Conservation (phyloP, 2,329 filamentous ascomycete genomes). For the Sarocladium strictum region DNA sequence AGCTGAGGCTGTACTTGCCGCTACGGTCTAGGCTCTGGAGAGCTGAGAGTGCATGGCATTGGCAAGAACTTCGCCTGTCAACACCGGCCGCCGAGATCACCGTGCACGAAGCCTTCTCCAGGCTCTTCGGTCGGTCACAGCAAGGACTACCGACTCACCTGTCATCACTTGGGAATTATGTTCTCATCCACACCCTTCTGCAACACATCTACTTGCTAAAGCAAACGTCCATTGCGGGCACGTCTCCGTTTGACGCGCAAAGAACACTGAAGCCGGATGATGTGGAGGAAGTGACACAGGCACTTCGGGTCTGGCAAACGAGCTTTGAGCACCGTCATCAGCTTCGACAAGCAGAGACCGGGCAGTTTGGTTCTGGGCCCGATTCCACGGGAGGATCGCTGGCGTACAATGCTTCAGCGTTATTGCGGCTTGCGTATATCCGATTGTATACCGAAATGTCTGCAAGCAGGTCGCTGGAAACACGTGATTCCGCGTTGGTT, state of each 20-base stretch:
- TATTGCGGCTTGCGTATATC: constrained; percentile 57
- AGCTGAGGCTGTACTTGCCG: constrained; percentile 50
- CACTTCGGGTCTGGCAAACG: constrained; percentile 51
- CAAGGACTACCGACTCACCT: constrained; percentile 43
- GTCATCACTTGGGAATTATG: constrained; percentile 61
- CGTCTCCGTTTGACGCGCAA: constrained; percentile 43
- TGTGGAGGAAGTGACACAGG: constrained; percentile 49
- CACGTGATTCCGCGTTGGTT: constrained; percentile 56
- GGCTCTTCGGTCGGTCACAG: constrained; percentile 45
- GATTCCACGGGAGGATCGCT: constrained; percentile 54
- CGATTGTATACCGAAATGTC: constrained; percentile 60
- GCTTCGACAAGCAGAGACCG: constrained; percentile 41
- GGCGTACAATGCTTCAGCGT: constrained; percentile 60
- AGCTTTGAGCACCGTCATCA: constrained; percentile 53
- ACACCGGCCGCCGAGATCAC: constrained; percentile 45
- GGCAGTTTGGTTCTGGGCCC: constrained; percentile 34
- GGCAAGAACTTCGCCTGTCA: constrained; percentile 50
- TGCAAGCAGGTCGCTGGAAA: constrained; percentile 57
- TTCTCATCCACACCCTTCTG: constrained; percentile 65
- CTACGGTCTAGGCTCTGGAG: constrained; percentile 51
- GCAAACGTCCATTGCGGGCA: constrained; percentile 49
- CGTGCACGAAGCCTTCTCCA: constrained; percentile 50
- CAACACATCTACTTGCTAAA: constrained; percentile 68
- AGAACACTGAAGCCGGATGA: constrained; percentile 47
- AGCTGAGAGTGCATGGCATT: constrained; percentile 52